phyloP scores from a whole-genome alignment of 1,139 yeast species.

The Saccharomycopsis crataegensis region DNA sequence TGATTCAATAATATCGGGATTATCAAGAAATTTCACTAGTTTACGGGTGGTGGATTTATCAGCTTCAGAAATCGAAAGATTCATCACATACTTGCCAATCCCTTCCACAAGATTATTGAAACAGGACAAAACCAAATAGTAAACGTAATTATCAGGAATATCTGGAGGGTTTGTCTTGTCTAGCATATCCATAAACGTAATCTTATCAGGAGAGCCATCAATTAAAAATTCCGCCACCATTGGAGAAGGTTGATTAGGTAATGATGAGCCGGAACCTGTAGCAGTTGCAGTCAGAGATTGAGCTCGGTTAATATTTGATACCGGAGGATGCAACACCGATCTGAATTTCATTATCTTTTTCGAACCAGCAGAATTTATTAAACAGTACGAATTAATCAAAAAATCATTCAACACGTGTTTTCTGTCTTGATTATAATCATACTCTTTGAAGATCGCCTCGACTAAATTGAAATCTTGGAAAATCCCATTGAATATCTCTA shows the following conservation, averaged over 20 bases:
- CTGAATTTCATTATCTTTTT: constrained; percentile 32
- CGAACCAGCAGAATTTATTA: constrained; percentile 30
- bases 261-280: background rate
- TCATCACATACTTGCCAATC: constrained; percentile 47
- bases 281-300: background rate
- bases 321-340: constrained; percentile 30
- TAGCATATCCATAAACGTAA: constrained; percentile 60
- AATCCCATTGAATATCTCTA: constrained; percentile 63
- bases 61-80: constrained; percentile 22
- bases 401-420: constrained; percentile 58
- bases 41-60: background rate
- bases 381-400: constrained; percentile 37
- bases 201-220: constrained; percentile 37
- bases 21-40: constrained; percentile 9
- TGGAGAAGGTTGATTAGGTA: background rate
- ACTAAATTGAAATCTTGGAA: constrained; percentile 49
- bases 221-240: constrained; percentile 17
- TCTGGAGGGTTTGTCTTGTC: constrained; percentile 69
- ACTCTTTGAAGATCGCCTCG: constrained; percentile 47
- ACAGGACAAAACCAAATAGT: constrained; percentile 51
- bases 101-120: constrained; percentile 60
- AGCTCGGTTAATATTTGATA: background rate
- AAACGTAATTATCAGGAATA: constrained; percentile 55
- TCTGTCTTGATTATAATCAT: constrained; percentile 51
- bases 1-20: constrained; percentile 2